Evolutionary conservation across 2,329 filamentous ascomycete genomes (phyloP), one percentile per base, ranked within the genome.

Genomic region (Magnaporthiopsis rhizophila): DNA sequence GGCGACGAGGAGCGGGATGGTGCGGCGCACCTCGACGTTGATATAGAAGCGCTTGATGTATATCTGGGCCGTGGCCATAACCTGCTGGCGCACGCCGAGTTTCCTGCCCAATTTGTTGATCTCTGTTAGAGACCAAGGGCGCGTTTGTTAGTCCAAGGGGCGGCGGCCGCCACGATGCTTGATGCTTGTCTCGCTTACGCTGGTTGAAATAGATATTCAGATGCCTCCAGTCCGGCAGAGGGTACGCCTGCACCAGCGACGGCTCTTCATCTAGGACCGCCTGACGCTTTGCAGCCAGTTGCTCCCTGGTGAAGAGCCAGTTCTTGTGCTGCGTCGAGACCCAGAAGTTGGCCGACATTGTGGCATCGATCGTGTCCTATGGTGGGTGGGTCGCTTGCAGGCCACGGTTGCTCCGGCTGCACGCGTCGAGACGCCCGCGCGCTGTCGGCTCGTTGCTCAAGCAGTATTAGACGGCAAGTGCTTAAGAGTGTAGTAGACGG

Each of bases 261-360:
- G 86, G 84, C 71, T 96, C 90, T 65, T 89, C 86, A 67, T 92
- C 89, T 71, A 91, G 89, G 59, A 97, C 86, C 71, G 86, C 86
- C 73, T 89, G 86, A 65, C 94, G 88, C 74, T 90, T 86, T 63
- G 89, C 83, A 18, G 86, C 85, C 63, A 99, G 83, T 74, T 93
- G 87, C 67, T 92, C 87, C 72, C 91, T 89, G 60, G 91, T 89
- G 76, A 96, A 97, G 65, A 91, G 89, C 95, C 95, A 99, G 79
- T 90, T 86, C 69, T 87, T 89, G 70, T 89, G 86, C 78, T 99
- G 95, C 32, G 92, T 95, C 64, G 95, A 98, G 68, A 92, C 89
- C 93, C 93, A 99, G 79, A 94, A 99, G 77, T 94, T 97, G 73
- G 93, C 91, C 45, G 94, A 91, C 94, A 97, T 97, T 63, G 65